Evolutionary conservation across 2,329 filamentous ascomycete species (phyloP), one percentile per base, ranked within the genome.

Genomic region (Sporothrix dimorphospora): DNA sequence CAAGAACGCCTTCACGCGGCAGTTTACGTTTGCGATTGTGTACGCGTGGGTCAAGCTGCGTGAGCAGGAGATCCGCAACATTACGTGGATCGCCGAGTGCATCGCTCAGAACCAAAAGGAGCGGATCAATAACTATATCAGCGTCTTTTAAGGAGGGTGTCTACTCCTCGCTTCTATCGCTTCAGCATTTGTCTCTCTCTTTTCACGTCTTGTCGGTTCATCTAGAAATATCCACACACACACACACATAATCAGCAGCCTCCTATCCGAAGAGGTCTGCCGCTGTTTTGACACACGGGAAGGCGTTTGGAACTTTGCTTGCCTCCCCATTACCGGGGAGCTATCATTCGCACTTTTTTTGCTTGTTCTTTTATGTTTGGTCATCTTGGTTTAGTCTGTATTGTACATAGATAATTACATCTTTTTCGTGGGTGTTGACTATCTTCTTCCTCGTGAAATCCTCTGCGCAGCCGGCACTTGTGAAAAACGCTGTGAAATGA

Each of bases 61-160:
- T 81, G 96, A 99, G 83, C 96, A 99, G 94, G 96, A 99, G 92
- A 98, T 98, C 78, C 92, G 96, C 76, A 99, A 99, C 83, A 97
- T 99, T 79, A 98, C 96, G 69, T 99, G 96, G 96, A 99, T 99
- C 82, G 92, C 96, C 27, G 96, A 99, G 83, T 99, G 96, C 84
- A 99, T 99, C 88, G 96, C 96, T 71, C 96, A 99, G 84, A 98
- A 97, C 85, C 96, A 99, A 84, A 99, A 99, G 86, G 96, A 99
- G 83, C 90, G 96, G 80, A 98, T 99, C 81, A 92, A 93, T 78
- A 99, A 98, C 84, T 99, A 97, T 83, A 99, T 99, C 81, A 97
- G 94, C 83, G 96, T 98, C 74, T 97, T 99, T 83, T 97, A 77
- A 75, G 14, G 7, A 3, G 21, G 16, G 6, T 27, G 12, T 30